Base-by-base conservation (phyloP, 2,329 filamentous ascomycete species). In the Hypoxylon sp. region DNA sequence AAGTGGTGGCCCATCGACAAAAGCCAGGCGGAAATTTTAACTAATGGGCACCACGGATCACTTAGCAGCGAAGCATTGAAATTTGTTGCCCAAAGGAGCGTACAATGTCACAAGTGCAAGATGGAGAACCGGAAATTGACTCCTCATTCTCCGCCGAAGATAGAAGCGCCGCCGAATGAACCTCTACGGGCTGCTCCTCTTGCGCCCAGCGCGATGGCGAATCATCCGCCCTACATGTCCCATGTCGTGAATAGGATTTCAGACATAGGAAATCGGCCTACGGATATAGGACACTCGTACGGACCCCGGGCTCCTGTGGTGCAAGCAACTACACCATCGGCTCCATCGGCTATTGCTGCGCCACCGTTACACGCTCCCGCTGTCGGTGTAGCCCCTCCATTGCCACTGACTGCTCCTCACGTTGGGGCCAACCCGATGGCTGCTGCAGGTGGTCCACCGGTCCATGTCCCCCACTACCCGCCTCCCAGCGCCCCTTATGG, bases 71-170 rank as follows among this genome's bases (percentile, higher is more conserved):
- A 84, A 63, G 81, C 80, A 5, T 76, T 78, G 62, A 82, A 79
- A 65, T 84, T 83, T 63, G 73, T 83, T 31, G 78, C 81, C 44
- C 82, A 85, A 60, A 75, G 80, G 20, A 80, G 78, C 55, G 87
- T 83, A 58, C 87, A 91, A 69, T 92, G 89, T 63, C 89, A 92
- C 71, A 89, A 90, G 68, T 92, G 89, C 66, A 79, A 77, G 59
- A 86, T 82, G 65, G 68, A 71, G 20, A 79, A 79, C 49, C 76
- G 75, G 17, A 74, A 77, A 43, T 73, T 78, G 3, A 58, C 65
- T 17, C 62, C 69, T 15, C 72, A 71, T 48, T 63, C 52, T 19
- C 60, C 61, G 5, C 55, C 64, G 12, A 63, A 63, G 23, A 61
- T 67, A 53, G 63, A 69, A 15, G 56, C 60, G 2, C 65, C 69